A percentile compares a stretch with the other conserved stretches of the same genome.
Conservation (phyloP, 441 rosid genomes). For the Arabidopsis hybrid region DNA sequence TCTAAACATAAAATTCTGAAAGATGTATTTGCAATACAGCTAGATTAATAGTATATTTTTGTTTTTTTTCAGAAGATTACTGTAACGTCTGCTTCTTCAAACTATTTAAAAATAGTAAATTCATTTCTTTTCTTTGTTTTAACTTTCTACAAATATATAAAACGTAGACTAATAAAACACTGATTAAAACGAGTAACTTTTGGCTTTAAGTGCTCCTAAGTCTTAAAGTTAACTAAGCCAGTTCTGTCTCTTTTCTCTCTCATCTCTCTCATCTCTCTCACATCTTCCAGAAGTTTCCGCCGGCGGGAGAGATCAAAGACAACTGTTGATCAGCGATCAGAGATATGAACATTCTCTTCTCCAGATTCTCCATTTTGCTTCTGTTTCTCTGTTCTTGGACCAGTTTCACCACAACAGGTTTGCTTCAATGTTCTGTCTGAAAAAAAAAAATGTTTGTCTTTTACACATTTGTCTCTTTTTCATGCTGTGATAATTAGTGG, state of each 20-base stretch:
- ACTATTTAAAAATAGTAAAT: slow-evolving; percentile 6
- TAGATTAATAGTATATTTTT: background rate
- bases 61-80: background rate
- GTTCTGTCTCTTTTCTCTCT: slow-evolving; percentile 22
- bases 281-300: slow-evolving; percentile 37
- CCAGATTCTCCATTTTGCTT: slow-evolving; percentile 45
- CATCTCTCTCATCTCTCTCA: slow-evolving; percentile 4
- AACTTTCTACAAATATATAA: background rate
- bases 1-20: background rate
- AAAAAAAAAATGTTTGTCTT: background rate
- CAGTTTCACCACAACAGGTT: slow-evolving; percentile 61
- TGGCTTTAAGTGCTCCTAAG: slow-evolving; percentile 39
- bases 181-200: slow-evolving; percentile 30
- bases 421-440: slow-evolving; percentile 11
- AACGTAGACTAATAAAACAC: slow-evolving; percentile 31
- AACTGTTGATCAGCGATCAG: slow-evolving; percentile 8
- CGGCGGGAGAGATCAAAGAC: slow-evolving; percentile 38
- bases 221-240: slow-evolving; percentile 28
- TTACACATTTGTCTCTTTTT: slow-evolving; percentile 3
- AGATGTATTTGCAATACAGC: background rate
- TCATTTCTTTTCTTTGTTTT: background rate
- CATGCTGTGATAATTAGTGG: slow-evolving; percentile 13
- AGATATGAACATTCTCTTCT: slow-evolving; percentile 35
- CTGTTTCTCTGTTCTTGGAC: slow-evolving; percentile 53
- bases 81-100: background rate